Conservation (phyloP, 2,329 filamentous ascomycete species). For the Stagonosporopsis cucurbitacearum region DNA sequence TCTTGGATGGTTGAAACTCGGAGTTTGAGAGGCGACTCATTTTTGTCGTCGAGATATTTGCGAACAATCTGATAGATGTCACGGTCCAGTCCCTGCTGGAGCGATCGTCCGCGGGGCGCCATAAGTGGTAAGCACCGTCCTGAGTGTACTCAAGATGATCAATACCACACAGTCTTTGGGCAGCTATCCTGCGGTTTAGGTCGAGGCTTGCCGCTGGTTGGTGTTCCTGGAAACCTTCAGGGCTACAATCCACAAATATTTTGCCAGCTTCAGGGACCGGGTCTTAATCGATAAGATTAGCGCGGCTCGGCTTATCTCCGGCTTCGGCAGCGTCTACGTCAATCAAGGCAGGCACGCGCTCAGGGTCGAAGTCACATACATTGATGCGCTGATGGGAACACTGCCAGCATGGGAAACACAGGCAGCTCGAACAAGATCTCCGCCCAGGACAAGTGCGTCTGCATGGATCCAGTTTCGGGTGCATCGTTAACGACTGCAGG, state of each 20-base stretch:
- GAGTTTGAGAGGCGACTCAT: constrained; percentile 55
- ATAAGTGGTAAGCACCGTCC: constrained; percentile 21
- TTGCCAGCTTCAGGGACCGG: constrained; percentile 22
- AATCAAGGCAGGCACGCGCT: constrained; percentile 34
- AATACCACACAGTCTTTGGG: not conserved
- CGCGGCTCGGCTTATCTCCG: constrained; percentile 14
- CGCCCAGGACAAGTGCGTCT: constrained; percentile 81
- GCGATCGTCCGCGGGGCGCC: constrained; percentile 38
- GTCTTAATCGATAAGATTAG: constrained; percentile 42
- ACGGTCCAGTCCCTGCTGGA: constrained; percentile 52
- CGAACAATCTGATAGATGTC: constrained; percentile 77
- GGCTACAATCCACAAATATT: constrained; percentile 30
- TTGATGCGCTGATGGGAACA: constrained; percentile 30
- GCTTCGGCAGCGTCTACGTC: constrained; percentile 24
- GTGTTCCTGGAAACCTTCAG: constrained; percentile 7
- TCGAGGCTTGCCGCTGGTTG: constrained; percentile 3
- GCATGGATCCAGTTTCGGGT: not conserved
- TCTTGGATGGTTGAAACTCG: constrained; percentile 73
- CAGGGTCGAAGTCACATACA: constrained; percentile 22
- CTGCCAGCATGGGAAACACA: constrained; percentile 66
- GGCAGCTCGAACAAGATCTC: constrained; percentile 70
- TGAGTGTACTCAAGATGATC: not conserved
- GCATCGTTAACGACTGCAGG: constrained; percentile 56
- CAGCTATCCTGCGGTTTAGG: not conserved
- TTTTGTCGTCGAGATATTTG: constrained; percentile 74